These are phyloP conservation scores for Trichosporon sp. DNA, from an alignment of 1,284 basidiomycete genomes.

Conservation along the genomic window DNA sequence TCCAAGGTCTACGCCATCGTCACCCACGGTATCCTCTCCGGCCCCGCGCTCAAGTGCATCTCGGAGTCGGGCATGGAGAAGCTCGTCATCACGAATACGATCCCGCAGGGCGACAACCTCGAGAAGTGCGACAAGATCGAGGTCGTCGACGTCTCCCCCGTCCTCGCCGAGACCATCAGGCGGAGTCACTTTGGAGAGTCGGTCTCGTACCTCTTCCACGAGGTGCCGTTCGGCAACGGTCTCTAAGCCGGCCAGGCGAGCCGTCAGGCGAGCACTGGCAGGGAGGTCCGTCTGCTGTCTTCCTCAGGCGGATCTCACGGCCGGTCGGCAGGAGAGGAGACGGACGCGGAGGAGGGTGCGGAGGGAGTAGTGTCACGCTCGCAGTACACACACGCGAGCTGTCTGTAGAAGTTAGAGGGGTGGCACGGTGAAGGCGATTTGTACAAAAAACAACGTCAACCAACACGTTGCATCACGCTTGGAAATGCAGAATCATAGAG, in stretches of 20 bases:
- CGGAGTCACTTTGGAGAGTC: constrained; percentile 64
- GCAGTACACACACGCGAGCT: neutral
- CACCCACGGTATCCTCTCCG: constrained; percentile 95
- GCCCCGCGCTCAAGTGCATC: constrained; percentile 76
- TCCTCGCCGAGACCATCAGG: constrained; percentile 95
- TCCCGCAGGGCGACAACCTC: constrained; percentile 84
- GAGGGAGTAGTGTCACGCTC: neutral
- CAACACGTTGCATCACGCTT: constrained; percentile 1
- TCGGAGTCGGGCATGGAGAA: constrained; percentile 81
- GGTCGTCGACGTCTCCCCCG: constrained; percentile 91
- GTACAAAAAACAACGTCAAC: neutral
- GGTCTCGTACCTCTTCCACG: constrained; percentile 58
- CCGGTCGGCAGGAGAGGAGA: too few relatives aligned
- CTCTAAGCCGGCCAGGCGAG: neutral
- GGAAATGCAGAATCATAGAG: constrained; percentile 15
- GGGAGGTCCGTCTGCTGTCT: too few relatives aligned
- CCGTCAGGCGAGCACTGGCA: too few relatives aligned
- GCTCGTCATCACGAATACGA: constrained; percentile 97
- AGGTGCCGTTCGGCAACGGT: constrained; percentile 54
- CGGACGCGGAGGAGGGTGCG: neutral
- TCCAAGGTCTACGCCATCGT: constrained; percentile 86
- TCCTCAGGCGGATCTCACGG: too few relatives aligned
- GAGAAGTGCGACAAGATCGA: constrained; percentile 81
- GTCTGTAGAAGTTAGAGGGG: constrained; percentile 11
- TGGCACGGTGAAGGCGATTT: constrained; percentile 1